Evolutionary conservation across 768 basidiomycete genomes (phyloP), one percentile per base, ranked within the genome.

Genomic region (Mycena galopus): DNA sequence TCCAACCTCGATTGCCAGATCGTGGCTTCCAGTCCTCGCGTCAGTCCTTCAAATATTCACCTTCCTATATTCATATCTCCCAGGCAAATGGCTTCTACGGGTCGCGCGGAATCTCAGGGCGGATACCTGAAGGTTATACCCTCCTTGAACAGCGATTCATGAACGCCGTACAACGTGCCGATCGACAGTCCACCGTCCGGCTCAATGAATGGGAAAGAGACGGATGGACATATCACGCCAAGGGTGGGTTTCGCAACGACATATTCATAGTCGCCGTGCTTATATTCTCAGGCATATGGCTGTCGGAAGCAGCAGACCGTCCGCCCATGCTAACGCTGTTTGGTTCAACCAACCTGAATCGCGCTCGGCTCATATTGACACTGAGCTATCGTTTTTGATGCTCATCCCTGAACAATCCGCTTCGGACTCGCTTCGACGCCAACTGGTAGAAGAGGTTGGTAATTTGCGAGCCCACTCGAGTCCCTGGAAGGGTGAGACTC

Each of bases 141-240:
- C 79, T 94, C 19, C 87, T 96, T 57, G 96, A 98, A 76, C 90
- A 94, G 69, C 86, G 89, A 29, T 99, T 99, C 79, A 93, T 94
- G 89, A 81, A 78, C 29, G 91, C 91, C 5, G 90, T 91, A 3
- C 80, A 79, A 58, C 79, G 78, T n/a, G 89, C 90, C 0, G 85
- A 85, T 6, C 85, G 85, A 39, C 67, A 78, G 17, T 87, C 82
- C 37, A 89, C 91, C 0, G 87, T 99, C 27, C 86, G 91, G 65
- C 84, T 99, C 72, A 88, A 84, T 69, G 97, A 99, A 81, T 99
- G 98, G 98, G 88, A 91, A 78, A 89, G 88, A 74, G 84, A 87
- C 27, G 95, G 93, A 4, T 99, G 98, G 98, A 99, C 98, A 1
- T 99, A 99, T 83, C 98, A 99, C 78, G 95, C 98, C 29, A 99